Percentiles rank a stretch among this genome's conserved stretches.
These are phyloP conservation scores for Schwanniomyces sp. DNA, from an alignment of 805 yeast genomes.

Conservation along the genomic window DNA sequence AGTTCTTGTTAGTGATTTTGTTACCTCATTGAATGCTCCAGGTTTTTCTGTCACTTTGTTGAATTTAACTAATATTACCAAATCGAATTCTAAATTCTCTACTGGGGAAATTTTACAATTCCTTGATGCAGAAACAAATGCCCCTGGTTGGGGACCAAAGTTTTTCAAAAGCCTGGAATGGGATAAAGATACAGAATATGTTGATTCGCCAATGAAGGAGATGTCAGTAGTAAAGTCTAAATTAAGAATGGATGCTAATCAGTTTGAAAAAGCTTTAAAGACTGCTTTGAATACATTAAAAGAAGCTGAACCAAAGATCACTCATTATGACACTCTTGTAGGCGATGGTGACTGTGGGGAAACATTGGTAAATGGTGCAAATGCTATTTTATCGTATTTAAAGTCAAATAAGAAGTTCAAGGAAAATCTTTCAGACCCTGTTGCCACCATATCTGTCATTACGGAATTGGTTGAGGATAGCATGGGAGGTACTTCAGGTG, in stretches of 20 bases:
- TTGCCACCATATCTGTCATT: conserved; percentile 61
- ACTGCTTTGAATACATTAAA: conserved; percentile 36
- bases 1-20: conserved; percentile 72
- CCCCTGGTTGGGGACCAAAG: conserved; percentile 77
- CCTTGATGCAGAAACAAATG: conserved; percentile 71
- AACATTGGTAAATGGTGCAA: conserved; percentile 80
- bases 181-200: conserved; percentile 24
- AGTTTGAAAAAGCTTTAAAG: conserved; percentile 52
- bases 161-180: conserved; percentile 29
- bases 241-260: conserved; percentile 32
- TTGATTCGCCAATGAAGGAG: conserved; percentile 29
- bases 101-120: conserved; percentile 40
- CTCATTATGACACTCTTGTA: conserved; percentile 81
- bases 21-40: conserved; percentile 88
- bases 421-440: conserved; percentile 43
- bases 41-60: conserved; percentile 86
- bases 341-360: conserved; percentile 99
- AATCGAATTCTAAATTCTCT: conserved; percentile 26
- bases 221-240: conserved; percentile 23
- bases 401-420: conserved; percentile 30
- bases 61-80: conserved; percentile 56
- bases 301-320: conserved; percentile 70
- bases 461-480: conserved; percentile 82
- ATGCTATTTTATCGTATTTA: conserved; percentile 61
- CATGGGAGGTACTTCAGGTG: conserved; percentile 99